phyloP scores from a whole-genome alignment of 208 protist genomes.

The Wallacemonas collosoma region DNA sequence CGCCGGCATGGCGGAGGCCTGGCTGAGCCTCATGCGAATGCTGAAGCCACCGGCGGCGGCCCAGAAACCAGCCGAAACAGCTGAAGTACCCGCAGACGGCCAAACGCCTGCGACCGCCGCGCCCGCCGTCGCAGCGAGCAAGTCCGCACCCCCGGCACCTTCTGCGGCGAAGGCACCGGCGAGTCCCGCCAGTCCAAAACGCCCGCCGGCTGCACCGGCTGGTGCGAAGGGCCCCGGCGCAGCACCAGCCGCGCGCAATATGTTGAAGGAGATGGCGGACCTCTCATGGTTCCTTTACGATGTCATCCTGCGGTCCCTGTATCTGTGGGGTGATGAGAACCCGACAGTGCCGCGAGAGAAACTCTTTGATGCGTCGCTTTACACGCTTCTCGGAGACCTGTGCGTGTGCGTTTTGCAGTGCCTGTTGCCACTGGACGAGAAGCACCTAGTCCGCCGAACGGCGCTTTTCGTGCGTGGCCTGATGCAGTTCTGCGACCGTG shows the following conservation, averaged over 20 bases:
- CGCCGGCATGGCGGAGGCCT: conserved; percentile 73
- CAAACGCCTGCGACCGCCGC: background rate
- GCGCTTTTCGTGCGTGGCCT: conserved; percentile 79
- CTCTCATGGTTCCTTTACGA: conserved; percentile 89
- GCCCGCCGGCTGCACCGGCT: background rate
- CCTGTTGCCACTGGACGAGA: conserved; percentile 61
- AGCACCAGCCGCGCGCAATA: conserved; percentile 34
- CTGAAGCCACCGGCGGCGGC: conserved; percentile 11
- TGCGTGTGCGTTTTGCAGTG: conserved; percentile 58
- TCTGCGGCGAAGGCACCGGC: background rate
- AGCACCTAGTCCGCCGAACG: conserved; percentile 56
- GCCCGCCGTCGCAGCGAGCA: background rate
- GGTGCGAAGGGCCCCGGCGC: conserved; percentile 22
- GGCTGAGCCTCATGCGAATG: conserved; percentile 55
- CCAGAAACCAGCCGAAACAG: background rate
- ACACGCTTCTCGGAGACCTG: conserved; percentile 57
- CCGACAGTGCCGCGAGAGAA: conserved; percentile 29
- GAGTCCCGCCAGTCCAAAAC: conserved; percentile 6
- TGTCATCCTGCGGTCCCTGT: conserved; percentile 81
- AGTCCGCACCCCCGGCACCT: background rate
- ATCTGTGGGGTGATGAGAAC: conserved; percentile 78
- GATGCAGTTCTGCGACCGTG: conserved; percentile 74
- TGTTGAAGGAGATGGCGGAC: conserved; percentile 68
- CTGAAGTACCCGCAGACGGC: background rate
- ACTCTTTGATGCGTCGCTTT: conserved; percentile 77